Evolutionary conservation across 306 rosid genomes (phyloP).

Genomic region (Vachellia pachyceras): DNA sequence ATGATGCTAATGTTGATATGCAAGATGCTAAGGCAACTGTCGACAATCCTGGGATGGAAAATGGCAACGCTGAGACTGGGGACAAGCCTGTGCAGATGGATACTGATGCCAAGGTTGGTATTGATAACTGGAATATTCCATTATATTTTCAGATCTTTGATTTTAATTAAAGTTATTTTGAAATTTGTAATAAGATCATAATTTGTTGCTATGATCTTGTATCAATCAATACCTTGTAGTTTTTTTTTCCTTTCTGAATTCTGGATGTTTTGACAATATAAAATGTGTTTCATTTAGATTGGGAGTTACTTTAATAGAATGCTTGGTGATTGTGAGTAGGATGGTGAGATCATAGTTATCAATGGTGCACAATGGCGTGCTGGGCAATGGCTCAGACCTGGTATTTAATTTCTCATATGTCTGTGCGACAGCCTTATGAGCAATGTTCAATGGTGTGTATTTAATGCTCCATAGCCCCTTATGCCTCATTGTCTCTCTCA

Average conservation of each 20-base stretch:
- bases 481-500: not conserved
- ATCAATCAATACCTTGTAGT: conserved; percentile 3
- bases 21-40: conserved; percentile 75
- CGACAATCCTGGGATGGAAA: conserved; percentile 61
- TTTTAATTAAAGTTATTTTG: not conserved
- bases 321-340: not conserved
- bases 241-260: not conserved
- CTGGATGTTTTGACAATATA: not conserved
- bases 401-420: not conserved
- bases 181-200: not conserved
- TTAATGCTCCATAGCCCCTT: not conserved
- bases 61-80: conserved; percentile 66
- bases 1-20: conserved; percentile 70
- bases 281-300: not conserved
- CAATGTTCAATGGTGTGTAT: not conserved
- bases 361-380: not conserved
- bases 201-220: not conserved
- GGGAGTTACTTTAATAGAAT: not conserved
- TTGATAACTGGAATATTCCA: not conserved
- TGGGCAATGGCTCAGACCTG: not conserved
- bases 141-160: not conserved
- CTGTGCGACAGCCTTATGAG: not conserved
- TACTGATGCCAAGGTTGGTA: conserved; percentile 74
- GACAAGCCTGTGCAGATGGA: conserved; percentile 90
- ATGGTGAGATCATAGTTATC: not conserved